phyloP scores from a whole-genome alignment of 2,329 filamentous ascomycete genomes.

The Colletotrichum tropicicola region DNA sequence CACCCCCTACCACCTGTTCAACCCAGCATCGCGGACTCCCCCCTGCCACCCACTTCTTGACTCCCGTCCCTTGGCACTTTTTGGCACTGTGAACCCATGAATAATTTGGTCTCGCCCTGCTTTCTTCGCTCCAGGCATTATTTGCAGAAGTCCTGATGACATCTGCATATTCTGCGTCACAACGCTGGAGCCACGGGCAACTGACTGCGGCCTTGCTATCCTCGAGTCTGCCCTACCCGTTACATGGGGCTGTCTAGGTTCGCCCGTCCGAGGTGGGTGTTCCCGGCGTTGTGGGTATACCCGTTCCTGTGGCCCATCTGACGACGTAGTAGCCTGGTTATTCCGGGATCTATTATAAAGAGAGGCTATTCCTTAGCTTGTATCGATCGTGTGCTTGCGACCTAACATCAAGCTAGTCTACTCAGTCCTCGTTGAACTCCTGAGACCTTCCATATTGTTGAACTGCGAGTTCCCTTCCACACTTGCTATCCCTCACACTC shows the following conservation, averaged over 20 bases:
- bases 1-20: not conserved
- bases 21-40: conserved; percentile 7
- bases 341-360: conserved; percentile 17
- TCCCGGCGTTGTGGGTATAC: not conserved
- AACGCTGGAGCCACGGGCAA: conserved; percentile 15
- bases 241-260: conserved; percentile 20
- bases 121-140: not conserved
- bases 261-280: not conserved
- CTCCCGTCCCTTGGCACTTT: not conserved
- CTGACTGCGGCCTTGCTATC: not conserved
- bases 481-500: too few relatives aligned
- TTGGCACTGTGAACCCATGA: not conserved
- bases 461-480: too few relatives aligned
- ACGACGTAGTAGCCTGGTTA: not conserved
- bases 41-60: not conserved
- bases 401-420: not conserved
- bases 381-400: not conserved
- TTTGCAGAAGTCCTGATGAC: conserved; percentile 11
- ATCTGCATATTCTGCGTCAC: conserved; percentile 27
- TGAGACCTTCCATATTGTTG: too few relatives aligned
- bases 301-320: not conserved
- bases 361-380: not conserved
- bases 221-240: conserved; percentile 28
- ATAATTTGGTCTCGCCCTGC: not conserved
- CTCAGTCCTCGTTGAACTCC: not conserved